phyloP scores from a whole-genome alignment of 306 rosid genomes.

The Acacia melanoxylon region DNA sequence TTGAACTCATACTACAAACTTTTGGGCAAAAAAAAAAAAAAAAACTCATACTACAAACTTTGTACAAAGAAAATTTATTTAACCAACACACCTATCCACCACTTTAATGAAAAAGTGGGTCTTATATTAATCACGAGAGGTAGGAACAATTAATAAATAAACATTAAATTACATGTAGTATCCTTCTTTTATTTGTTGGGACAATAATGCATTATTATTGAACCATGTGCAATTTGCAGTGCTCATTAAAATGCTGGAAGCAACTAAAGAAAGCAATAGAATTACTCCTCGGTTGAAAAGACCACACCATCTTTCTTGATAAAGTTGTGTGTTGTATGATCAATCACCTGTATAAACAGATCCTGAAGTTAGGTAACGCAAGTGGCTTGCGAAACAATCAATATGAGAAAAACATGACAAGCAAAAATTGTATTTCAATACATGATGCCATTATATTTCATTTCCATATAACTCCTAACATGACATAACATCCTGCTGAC shows the following conservation, averaged over 20 bases:
- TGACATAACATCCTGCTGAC: no score
- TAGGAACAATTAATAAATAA: not conserved
- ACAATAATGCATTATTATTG: not conserved
- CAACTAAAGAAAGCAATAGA: not conserved
- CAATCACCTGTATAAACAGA: slow-evolving; percentile 54
- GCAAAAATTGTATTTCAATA: not conserved
- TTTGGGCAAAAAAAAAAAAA: no score
- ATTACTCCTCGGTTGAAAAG: slow-evolving; percentile 53
- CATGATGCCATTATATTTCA: not conserved
- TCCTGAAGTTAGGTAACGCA: not conserved
- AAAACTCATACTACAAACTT: not conserved
- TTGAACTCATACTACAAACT: no score
- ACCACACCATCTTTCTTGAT: slow-evolving; percentile 41
- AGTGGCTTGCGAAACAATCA: not conserved
- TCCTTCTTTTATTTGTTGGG: not conserved
- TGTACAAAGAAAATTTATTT: not conserved
- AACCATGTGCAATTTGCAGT: not conserved
- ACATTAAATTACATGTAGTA: not conserved
- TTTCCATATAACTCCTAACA: not conserved
- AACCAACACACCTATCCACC: not conserved
- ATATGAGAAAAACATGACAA: slow-evolving; percentile 20
- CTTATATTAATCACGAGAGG: no score
- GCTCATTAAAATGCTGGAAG: slow-evolving; percentile 19
- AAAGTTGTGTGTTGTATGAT: slow-evolving; percentile 65
- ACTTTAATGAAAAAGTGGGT: no score